Evolutionary conservation across 2,329 filamentous ascomycete genomes (phyloP), one percentile per base, ranked within the genome.

Genomic region (Diplodia mutila): DNA sequence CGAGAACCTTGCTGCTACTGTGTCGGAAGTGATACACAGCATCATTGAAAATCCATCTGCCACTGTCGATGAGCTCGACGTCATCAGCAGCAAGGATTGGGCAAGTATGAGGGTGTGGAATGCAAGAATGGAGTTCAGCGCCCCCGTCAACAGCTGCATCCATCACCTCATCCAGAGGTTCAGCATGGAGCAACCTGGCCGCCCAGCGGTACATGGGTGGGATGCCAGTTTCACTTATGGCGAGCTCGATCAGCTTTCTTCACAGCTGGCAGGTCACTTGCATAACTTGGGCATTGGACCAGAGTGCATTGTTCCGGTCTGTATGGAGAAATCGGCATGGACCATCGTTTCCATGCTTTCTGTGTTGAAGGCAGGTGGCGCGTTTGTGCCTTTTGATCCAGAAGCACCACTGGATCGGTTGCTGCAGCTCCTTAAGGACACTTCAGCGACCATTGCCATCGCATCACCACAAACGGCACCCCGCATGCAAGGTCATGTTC

Each of bases 41-140:
- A 46, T 61, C 6, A 80, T 85, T 25, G 70, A 73, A 12, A 74
- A 73, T 39, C 75, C 74, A 1, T 66, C 72, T 0, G 66, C 69
- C 4, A 68, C 78, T 4, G 71, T 83, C 16, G 69, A 77, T 67
- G 70, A 76, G 11, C 75, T 72, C 49, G 70, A 82, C 34, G 71
- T 72, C 0, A 77, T 79, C 12, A 74, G 72, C 66, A 9, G 71
- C 75, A 74, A 73, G 18, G 83, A 85, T 65, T 70, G 83, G 6
- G 72, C 79, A 18, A 74, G 81, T 23, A 78, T 85, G 52, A 85
- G 83, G 83, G 71, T 72, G 4, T 84, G 83, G 81, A 85, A 85
- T 53, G 74, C 81, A 27, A 69, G 75, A 2, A 69, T 85, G 2
- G 83, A 82, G 25, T 79, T 80, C 2, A 77, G 16, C 12, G 21